Conservation (phyloP, 1,284 basidiomycete genomes). For the Cerioporus squamosus region DNA sequence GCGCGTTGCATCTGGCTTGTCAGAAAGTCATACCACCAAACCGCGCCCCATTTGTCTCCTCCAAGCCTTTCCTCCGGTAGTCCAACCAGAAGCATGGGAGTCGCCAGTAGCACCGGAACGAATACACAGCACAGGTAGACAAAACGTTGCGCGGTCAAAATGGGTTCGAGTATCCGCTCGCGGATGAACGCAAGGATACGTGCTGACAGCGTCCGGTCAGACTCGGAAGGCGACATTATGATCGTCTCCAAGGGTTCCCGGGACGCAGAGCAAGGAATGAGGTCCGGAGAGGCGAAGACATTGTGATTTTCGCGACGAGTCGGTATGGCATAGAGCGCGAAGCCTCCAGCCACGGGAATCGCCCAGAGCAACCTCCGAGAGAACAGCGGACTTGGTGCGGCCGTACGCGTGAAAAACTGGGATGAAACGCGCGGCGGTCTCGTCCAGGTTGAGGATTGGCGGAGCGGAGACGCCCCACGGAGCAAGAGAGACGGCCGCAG, state of each 20-base stretch:
- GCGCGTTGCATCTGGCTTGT: conserved; percentile 92
- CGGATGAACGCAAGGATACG: conserved; percentile 51
- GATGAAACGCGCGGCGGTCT: conserved; percentile 26
- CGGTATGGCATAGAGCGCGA: conserved; percentile 53
- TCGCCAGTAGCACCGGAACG: conserved; percentile 82
- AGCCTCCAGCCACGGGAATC: conserved; percentile 58
- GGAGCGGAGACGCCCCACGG: conserved; percentile 15
- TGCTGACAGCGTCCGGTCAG: conserved; percentile 46
- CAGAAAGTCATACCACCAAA: conserved; percentile 95
- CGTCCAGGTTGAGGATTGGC: conserved; percentile 28
- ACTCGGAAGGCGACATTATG: conserved; percentile 69
- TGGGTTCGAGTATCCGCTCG: conserved; percentile 79
- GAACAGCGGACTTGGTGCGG: conserved; percentile 18
- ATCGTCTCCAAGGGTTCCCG: conserved; percentile 27
- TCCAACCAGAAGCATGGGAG: conserved; percentile 88
- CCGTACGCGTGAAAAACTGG: conserved; percentile 31
- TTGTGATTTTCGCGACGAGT: conserved; percentile 38
- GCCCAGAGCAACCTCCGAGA: conserved; percentile 51
- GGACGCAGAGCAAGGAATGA: conserved; percentile 61
- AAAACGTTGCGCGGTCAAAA: conserved; percentile 86
- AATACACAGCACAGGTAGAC: conserved; percentile 86
- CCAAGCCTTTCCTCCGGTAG: conserved; percentile 53
- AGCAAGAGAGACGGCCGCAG: conserved; percentile 30
- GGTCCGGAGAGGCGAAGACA: conserved; percentile 60
- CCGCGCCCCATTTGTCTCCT: conserved; percentile 83